A percentile compares a stretch with the other conserved stretches of the same genome.
These are phyloP conservation scores for Benincasa hispida DNA, from an alignment of 306 rosid species.

Conservation along the genomic window DNA sequence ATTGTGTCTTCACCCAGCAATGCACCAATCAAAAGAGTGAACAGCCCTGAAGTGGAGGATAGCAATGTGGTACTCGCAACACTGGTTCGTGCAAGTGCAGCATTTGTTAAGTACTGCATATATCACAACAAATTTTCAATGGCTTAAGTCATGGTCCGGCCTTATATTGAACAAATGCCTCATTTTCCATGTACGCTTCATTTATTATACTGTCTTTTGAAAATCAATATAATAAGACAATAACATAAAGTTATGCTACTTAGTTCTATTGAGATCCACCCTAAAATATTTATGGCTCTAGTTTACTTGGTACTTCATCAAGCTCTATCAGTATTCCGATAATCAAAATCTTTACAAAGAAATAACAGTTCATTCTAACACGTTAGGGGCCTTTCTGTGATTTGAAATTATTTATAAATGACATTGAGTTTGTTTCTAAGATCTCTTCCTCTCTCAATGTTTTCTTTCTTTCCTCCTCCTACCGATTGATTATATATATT, in stretches of 20 bases:
- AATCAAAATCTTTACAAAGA: neutral
- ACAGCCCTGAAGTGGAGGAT: conserved; percentile 20
- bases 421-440: neutral
- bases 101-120: conserved; percentile 18
- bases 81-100: conserved; percentile 21
- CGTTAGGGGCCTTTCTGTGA: neutral
- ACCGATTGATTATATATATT: neutral
- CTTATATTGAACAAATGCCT: neutral
- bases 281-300: neutral
- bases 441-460: neutral
- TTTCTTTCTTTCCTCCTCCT: neutral
- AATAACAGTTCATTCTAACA: neutral
- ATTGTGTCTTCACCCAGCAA: conserved; percentile 18
- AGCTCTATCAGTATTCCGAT: neutral
- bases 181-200: neutral
- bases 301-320: neutral
- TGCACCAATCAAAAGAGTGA: conserved; percentile 16
- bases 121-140: neutral
- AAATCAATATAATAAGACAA: neutral
- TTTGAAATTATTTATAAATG: neutral
- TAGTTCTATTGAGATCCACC: neutral
- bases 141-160: neutral
- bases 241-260: neutral
- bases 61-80: conserved; percentile 18
- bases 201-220: neutral